Percentiles rank a stretch among this genome's conserved stretches.
phyloP scores from a whole-genome alignment of 306 rosid genomes.

The Fagus crenata region DNA sequence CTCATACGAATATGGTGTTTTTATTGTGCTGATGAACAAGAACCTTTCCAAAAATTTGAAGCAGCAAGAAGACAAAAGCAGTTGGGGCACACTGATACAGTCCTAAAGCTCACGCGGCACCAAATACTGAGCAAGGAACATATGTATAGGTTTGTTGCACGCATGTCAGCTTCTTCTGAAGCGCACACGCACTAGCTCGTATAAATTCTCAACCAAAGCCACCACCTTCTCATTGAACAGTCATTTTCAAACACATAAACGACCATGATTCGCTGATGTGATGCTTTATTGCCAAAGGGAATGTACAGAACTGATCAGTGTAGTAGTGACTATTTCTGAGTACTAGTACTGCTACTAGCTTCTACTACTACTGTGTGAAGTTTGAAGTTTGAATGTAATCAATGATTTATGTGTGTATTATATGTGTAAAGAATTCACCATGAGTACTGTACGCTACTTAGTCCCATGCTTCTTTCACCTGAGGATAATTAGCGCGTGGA shows the following conservation, averaged over 20 bases:
- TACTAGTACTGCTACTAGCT: not conserved
- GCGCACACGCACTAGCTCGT: not conserved
- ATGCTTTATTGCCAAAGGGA: conserved; percentile 32
- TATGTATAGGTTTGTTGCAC: conserved; percentile 7
- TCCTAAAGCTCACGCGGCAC: conserved; percentile 1
- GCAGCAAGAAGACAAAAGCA: conserved; percentile 5
- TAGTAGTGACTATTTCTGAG: not conserved
- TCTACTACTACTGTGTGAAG: not conserved
- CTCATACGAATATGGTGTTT: not conserved
- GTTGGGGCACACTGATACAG: not conserved
- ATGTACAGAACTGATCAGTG: conserved; percentile 23
- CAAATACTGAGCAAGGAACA: not conserved
- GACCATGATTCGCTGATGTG: conserved; percentile 39
- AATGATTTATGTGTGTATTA: not conserved
- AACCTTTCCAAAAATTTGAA: not conserved
- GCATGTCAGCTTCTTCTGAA: conserved; percentile 21
- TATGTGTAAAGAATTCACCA: not conserved
- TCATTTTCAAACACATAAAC: conserved; percentile 29
- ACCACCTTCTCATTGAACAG: conserved; percentile 28
- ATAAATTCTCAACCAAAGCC: not conserved
- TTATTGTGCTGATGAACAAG: not conserved
- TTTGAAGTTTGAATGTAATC: not conserved
- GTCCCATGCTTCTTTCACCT: conserved; percentile 5
- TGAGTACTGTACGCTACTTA: not conserved
- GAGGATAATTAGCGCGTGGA: not conserved